Conservation (phyloP, 1,284 basidiomycete species). For the Marasmius tenuissimus region DNA sequence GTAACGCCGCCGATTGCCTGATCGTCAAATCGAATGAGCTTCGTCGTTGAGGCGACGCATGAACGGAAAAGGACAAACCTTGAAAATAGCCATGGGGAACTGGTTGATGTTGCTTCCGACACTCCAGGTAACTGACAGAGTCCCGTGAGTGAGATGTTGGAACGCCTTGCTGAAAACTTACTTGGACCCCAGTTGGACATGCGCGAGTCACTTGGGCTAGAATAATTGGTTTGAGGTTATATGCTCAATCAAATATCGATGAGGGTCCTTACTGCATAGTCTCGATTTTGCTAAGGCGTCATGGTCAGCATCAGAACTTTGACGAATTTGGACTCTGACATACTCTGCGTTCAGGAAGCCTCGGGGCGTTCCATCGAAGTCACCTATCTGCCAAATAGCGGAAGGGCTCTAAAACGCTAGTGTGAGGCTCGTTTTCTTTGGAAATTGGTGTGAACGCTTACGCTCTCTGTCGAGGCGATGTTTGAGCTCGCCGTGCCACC, state of each 20-base stretch:
- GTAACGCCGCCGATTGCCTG: slow-evolving; percentile 29
- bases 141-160: background rate
- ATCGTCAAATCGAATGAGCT: background rate
- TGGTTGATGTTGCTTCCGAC: slow-evolving; percentile 25
- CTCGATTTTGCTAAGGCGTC: slow-evolving; percentile 32
- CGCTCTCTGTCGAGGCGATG: slow-evolving; percentile 31
- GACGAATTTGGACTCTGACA: too few species aligned
- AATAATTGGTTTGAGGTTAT: background rate
- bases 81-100: slow-evolving; percentile 42
- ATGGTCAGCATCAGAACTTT: background rate
- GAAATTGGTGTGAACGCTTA: slow-evolving; percentile 13
- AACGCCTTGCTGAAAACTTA: slow-evolving; percentile 9
- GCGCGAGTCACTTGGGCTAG: slow-evolving; percentile 33
- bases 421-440: background rate
- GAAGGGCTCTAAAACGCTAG: slow-evolving; percentile 22
- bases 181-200: slow-evolving; percentile 35
- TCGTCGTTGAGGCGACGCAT: background rate
- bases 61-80: slow-evolving; percentile 17
- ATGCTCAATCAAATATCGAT: background rate
- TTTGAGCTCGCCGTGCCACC: slow-evolving; percentile 29
- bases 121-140: slow-evolving; percentile 26
- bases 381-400: slow-evolving; percentile 39
- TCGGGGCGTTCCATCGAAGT: slow-evolving; percentile 38
- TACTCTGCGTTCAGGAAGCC: slow-evolving; percentile 42
- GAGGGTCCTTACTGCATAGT: slow-evolving; percentile 34